Conservation (phyloP, 352 stramenopile genomes). For the Phytophthora hibernalis region DNA sequence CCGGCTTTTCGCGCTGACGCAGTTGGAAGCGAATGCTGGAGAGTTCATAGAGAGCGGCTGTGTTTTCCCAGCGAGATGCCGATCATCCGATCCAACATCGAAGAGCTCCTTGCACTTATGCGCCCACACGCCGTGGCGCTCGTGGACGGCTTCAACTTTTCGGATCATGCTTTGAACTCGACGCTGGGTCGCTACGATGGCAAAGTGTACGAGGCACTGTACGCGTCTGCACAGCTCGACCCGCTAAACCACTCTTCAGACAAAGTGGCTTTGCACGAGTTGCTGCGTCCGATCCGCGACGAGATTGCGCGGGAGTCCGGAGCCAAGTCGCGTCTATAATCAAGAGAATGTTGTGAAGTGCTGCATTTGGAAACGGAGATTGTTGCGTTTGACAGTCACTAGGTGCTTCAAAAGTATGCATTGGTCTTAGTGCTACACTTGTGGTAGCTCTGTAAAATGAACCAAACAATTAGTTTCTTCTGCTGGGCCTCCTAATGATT, state of each 20-base stretch:
- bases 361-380: background rate
- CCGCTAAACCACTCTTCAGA: conserved; percentile 67
- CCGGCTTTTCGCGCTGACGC: conserved; percentile 77
- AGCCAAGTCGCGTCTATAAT: conserved; percentile 43
- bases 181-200: conserved; percentile 77
- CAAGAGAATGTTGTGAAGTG: background rate
- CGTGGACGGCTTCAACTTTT: conserved; percentile 85
- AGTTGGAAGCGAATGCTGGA: conserved; percentile 66
- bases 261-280: conserved; percentile 68
- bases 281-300: conserved; percentile 67
- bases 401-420: background rate
- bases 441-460: background rate
- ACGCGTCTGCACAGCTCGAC: conserved; percentile 64
- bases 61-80: conserved; percentile 55
- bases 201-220: conserved; percentile 78
- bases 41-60: conserved; percentile 75
- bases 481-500: conserved; percentile 12
- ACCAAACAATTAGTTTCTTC: background rate
- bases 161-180: conserved; percentile 76
- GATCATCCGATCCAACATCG: conserved; percentile 57
- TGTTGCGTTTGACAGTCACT: background rate
- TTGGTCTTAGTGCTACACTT: background rate
- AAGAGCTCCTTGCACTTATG: conserved; percentile 57
- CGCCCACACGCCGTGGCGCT: conserved; percentile 76
- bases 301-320: conserved; percentile 38